Conservation (phyloP, 78 protist species). For the Speleostelium caveatum region DNA sequence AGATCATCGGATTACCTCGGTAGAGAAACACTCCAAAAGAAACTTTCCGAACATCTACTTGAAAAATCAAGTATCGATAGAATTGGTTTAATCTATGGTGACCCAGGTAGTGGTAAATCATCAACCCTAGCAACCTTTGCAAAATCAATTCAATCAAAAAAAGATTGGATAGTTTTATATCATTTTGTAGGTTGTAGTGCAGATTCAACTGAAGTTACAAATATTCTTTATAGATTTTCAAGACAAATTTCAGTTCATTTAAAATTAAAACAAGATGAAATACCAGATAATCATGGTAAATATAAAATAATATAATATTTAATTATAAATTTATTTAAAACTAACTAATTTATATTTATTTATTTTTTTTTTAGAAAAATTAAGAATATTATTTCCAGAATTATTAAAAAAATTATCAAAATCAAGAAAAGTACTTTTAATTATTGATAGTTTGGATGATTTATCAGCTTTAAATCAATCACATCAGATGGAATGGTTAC, state of each 20-base stretch:
- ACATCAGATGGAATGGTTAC: constrained; percentile 79
- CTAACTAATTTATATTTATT: not conserved
- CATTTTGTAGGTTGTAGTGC: constrained; percentile 61
- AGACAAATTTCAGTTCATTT: not conserved
- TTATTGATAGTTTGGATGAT: constrained; percentile 52
- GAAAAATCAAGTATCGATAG: not conserved
- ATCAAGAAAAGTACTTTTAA: constrained; percentile 13
- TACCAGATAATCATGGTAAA: constrained; percentile 22
- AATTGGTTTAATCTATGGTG: constrained; percentile 63
- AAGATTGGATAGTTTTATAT: constrained; percentile 16
- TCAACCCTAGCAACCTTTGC: constrained; percentile 30
- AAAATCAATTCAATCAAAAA: not conserved
- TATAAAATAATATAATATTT: not conserved
- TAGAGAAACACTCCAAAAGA: constrained; percentile 56
- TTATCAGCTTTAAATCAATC: constrained; percentile 31
- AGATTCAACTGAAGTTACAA: constrained; percentile 38
- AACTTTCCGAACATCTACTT: not conserved
- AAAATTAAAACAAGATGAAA: not conserved
- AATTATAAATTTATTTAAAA: not conserved
- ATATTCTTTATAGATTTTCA: constrained; percentile 28
- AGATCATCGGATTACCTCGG: constrained; percentile 37
- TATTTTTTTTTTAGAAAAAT: constrained; percentile 9
- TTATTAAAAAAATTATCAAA: not conserved
- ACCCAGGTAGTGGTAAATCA: constrained; percentile 54
- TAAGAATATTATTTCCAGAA: constrained; percentile 37